Conservation (phyloP, 805 yeast genomes). For the Lipomyces yamanashiensis region DNA sequence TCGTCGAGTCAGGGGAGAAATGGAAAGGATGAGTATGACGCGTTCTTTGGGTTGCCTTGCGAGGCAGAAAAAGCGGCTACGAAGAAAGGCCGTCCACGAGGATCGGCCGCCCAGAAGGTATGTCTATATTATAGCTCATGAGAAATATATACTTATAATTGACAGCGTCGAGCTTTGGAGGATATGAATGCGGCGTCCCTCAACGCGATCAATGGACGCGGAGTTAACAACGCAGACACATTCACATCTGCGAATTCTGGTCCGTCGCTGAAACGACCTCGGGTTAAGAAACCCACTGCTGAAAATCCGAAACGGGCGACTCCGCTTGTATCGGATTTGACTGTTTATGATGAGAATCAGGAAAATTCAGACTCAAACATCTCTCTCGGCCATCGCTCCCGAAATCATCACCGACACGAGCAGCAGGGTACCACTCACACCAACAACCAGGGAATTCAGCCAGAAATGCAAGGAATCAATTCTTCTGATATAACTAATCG, state of each 20-base stretch:
- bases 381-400: not conserved
- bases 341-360: conserved; percentile 1
- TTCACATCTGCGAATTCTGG: not conserved
- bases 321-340: not conserved
- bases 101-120: conserved; percentile 16
- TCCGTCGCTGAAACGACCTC: conserved; percentile 6
- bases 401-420: not conserved
- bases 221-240: not conserved
- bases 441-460: not conserved
- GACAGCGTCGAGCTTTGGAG: conserved; percentile 20
- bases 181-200: conserved; percentile 15
- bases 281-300: not conserved
- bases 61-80: conserved; percentile 1
- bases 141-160: not conserved
- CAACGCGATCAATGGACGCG: not conserved
- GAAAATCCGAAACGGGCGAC: not conserved
- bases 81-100: conserved; percentile 17
- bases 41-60: conserved; percentile 22
- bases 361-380: not conserved
- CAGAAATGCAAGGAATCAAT: not conserved
- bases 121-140: too few relatives aligned
- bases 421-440: not conserved
- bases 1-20: not conserved
- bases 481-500: not conserved
- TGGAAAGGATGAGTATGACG: conserved; percentile 21